Evolutionary conservation across 345 rosid genomes (phyloP), one percentile per base, ranked within the genome.

Genomic region (Dipteronia sinensis): DNA sequence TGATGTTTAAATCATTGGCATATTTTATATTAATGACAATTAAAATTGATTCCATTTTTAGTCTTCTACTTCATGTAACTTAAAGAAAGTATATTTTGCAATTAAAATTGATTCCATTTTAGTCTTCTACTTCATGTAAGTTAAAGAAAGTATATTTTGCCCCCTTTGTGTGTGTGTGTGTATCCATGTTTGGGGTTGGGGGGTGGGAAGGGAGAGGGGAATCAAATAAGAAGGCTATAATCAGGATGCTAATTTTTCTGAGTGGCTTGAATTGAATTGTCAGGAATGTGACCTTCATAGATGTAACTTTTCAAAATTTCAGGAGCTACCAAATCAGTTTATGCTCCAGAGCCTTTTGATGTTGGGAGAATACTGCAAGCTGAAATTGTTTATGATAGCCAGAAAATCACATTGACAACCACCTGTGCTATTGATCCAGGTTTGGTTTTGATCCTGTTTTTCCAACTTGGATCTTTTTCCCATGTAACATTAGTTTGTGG

Each of bases 331-430:
- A 96, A 92, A 89, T 76, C 88, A 73, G 86, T 88, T 70, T 96
- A 96, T 79, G 99, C 99, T 75, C 98, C 95, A 0, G 99, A 95
- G 88, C 97, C 99, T 77, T 88, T 83, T 67, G 98, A 95, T 74
- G 99, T 95, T 77, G 96, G 97, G 17, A 85, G 89, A 77, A 29
- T 82, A 70, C 84, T 96, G 79, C 92, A 89, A 85, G 95, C 87
- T 76, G 98, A 96, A 81, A 84, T 92, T 65, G 49, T 73, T 55
- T 83, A 31, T 20, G 90, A 90, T 78, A 87, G 90, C 67, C 90
- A 79, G 69, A 80, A 74, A 62, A 83, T 89, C 77, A 77, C 89
- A 11, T 84, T 94, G 84, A 79, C 88, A 69, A 94, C 97, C 15
- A 81, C 90, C 75, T 90, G 92, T 77, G 85, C 89, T 76, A 87